These are phyloP conservation scores for Pseudisothecium myosuroides DNA, from an alignment of 225 moss, liverwort and hornwort species.

Conservation along the genomic window DNA sequence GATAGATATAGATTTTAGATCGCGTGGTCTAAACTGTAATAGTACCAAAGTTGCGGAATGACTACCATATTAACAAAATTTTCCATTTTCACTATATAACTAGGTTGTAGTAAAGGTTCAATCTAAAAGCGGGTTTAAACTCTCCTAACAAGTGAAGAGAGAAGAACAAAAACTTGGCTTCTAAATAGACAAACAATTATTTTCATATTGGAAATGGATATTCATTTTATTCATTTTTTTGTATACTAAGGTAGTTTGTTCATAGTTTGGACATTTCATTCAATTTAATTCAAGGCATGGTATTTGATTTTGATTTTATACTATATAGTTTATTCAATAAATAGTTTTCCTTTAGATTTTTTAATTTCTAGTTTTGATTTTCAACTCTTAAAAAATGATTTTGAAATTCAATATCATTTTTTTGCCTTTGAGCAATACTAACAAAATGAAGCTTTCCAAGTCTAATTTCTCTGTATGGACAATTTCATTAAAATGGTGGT, in stretches of 20 bases:
- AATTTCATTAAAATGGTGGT: no score
- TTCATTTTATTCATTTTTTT: not conserved
- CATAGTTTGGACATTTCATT: not conserved
- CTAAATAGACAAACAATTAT: not conserved
- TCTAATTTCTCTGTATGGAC: not conserved
- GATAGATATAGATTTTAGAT: no score
- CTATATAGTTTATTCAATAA: not conserved
- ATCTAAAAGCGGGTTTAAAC: not conserved
- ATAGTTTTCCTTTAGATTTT: accelerated
- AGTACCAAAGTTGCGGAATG: no score
- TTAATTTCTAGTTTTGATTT: not conserved
- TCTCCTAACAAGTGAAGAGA: accelerated
- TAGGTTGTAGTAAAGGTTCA: no score
- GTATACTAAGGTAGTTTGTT: not conserved
- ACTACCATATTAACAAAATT: no score
- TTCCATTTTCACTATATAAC: not conserved
- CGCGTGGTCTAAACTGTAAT: no score
- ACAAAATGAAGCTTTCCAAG: not conserved
- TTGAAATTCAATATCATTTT: not conserved
- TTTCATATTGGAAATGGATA: not conserved
- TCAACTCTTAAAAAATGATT: not conserved
- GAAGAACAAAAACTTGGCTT: no score
- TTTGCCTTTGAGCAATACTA: accelerated
- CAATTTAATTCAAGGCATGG: not conserved
- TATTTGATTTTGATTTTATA: not conserved